Base-by-base conservation (phyloP, 306 rosid species). In the Echinosophora koreensis region DNA sequence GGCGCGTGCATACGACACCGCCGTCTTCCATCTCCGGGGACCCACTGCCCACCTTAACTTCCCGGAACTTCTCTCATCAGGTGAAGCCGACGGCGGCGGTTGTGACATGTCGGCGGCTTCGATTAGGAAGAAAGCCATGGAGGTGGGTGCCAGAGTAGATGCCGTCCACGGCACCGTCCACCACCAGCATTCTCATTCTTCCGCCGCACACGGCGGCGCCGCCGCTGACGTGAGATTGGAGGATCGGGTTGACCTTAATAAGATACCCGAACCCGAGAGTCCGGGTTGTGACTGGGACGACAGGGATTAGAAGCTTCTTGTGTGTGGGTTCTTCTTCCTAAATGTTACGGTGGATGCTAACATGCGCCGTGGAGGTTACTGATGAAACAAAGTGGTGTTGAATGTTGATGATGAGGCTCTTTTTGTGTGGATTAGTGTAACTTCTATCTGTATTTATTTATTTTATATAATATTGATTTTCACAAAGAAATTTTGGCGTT, bases 1-100 rank as follows among this genome's bases (percentile, higher is more conserved):
- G 32, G 99, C 99, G 1, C 49, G 99, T 3, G 99, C 99, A 2
- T 95, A 95, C 84, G 99, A 95, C 80, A 92, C 99, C 22, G 99
- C 99, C 18, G 97, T 95, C 0, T 95, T 92, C 42, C 86, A 88
- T 55, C 84, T 95, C 47, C 74, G 99, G 37, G 97, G 99, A 5
- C 97, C 99, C 0, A 84, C 97, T 0, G 99, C 99, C 2, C 74
- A 94, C 9, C 97, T 95, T 28, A 95, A 95, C 73, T 95, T 95
- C 68, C 99, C 99, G 0, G 97, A 92, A 44, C 77, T 86, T 3
- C 42, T 92, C 0, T 74, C 66, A 0, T 74, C 66, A 2, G 86
- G 83, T 0, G 96, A 87, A 38, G 71, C 59, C 5, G 32, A 30
- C 3, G 35, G 70, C 27, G 74, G 81, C 8, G 60, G 18, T 1